Percentiles rank a stretch among this genome's conserved stretches.
phyloP scores from a whole-genome alignment of 208 protist genomes.

The Angomonas deanei region DNA sequence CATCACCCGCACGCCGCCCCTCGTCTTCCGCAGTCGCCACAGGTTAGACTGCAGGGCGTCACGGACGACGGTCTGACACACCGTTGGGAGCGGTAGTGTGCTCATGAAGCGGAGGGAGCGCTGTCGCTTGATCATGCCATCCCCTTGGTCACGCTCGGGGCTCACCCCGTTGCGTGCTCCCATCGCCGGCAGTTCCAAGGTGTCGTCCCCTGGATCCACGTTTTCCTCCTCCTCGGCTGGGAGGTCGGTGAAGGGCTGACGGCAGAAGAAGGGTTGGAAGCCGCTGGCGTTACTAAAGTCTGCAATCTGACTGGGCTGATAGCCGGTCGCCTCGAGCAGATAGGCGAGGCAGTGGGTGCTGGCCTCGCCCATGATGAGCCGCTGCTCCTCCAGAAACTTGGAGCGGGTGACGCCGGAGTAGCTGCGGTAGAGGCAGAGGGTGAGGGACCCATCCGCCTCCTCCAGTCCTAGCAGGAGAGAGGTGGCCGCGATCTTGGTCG shows the following conservation, averaged over 20 bases:
- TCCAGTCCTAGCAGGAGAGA: constrained; percentile 35
- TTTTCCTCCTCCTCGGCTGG: not conserved
- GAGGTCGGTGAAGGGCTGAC: constrained; percentile 8
- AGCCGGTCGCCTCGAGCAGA: constrained; percentile 17
- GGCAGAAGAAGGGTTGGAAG: constrained; percentile 29
- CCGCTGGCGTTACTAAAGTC: constrained; percentile 31
- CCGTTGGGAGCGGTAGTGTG: not conserved
- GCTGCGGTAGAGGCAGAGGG: constrained; percentile 21
- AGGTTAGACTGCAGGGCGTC: not conserved
- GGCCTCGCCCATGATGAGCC: constrained; percentile 6
- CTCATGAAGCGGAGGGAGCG: constrained; percentile 1
- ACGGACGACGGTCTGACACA: not conserved
- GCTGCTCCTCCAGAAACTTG: not conserved
- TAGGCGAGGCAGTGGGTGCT: not conserved
- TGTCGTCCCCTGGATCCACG: too few relatives aligned
- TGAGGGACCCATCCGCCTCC: constrained; percentile 44
- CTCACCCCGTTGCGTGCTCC: not conserved
- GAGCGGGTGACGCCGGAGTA: constrained; percentile 4
- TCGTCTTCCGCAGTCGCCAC: not conserved
- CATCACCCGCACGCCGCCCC: not conserved
- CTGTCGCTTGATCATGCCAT: not conserved
- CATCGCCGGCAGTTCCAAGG: too few relatives aligned
- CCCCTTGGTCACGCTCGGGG: not conserved
- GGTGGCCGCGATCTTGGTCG: not conserved
- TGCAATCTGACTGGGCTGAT: constrained; percentile 25